phyloP scores from a whole-genome alignment of 805 yeast genomes.

The Wickerhamomyces bovis region DNA sequence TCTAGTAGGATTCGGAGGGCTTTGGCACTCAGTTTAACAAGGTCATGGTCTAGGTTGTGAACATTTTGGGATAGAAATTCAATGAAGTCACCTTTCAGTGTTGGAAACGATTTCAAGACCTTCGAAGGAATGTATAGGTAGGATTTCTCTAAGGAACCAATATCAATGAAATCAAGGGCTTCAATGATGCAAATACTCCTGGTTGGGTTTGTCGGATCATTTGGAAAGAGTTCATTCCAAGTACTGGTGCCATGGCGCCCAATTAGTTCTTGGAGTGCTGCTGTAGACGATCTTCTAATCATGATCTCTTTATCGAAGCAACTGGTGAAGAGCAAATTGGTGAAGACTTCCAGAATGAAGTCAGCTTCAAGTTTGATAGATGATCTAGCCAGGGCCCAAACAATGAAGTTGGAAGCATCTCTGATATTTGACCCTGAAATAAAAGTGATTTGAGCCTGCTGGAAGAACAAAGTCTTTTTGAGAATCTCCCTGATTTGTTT shows the following conservation, averaged over 20 bases:
- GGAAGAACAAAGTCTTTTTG: constrained; percentile 45
- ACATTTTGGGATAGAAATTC: constrained; percentile 28
- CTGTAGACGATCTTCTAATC: constrained; percentile 75
- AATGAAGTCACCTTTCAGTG: constrained; percentile 23
- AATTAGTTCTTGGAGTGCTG: constrained; percentile 79
- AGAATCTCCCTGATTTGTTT: constrained; percentile 27
- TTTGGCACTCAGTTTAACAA: constrained; percentile 36
- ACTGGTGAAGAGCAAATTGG: constrained; percentile 40
- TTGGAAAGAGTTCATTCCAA: constrained; percentile 24
- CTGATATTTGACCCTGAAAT: constrained; percentile 64
- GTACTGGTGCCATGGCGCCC: constrained; percentile 61
- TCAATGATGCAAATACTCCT: constrained; percentile 50
- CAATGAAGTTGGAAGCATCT: constrained; percentile 78
- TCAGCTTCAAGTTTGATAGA: constrained; percentile 22
- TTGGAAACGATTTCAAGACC: constrained; percentile 21
- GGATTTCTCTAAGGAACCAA: constrained; percentile 39
- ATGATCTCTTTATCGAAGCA: constrained; percentile 71
- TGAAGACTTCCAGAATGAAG: constrained; percentile 18
- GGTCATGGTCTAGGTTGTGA: constrained; percentile 34
- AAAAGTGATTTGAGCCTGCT: constrained; percentile 46
- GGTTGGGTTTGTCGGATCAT: constrained; percentile 23
- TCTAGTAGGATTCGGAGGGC: constrained; percentile 26
- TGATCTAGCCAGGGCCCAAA: constrained; percentile 68
- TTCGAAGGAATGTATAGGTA: constrained; percentile 31
- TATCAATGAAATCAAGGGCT: constrained; percentile 42